Evolutionary conservation across 2,329 filamentous ascomycete genomes (phyloP).

Genomic region (Colletotrichum sp.): DNA sequence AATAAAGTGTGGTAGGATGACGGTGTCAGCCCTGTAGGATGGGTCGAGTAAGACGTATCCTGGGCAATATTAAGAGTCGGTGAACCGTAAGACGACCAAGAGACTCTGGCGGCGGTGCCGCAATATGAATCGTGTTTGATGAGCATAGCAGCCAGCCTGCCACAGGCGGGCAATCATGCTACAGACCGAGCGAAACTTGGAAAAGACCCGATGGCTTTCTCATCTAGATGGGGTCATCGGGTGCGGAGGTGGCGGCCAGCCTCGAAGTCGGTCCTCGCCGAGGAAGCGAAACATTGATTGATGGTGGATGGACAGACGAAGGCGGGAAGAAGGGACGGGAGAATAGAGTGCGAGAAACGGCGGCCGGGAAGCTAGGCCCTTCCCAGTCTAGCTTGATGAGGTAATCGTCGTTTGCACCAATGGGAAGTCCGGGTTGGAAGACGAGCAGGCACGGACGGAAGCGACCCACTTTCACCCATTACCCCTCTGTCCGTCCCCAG

Average conservation of each 20-base stretch:
- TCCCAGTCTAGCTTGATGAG: background rate
- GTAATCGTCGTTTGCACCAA: background rate
- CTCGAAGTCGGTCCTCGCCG: background rate
- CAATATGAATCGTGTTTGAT: background rate
- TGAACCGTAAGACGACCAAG: background rate
- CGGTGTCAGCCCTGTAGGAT: constrained; percentile 8
- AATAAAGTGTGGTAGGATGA: background rate
- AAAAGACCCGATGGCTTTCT: background rate
- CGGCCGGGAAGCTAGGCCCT: background rate
- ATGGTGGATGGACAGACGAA: background rate
- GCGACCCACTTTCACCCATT: background rate
- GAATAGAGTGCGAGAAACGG: background rate
- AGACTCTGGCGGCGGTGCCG: background rate
- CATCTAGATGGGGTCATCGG: background rate
- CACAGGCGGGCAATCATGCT: background rate
- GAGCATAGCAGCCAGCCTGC: background rate
- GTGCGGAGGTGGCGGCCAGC: background rate
- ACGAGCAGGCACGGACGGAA: background rate
- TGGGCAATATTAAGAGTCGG: background rate
- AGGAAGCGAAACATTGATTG: background rate
- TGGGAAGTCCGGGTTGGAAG: background rate
- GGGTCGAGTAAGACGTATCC: constrained; percentile 5
- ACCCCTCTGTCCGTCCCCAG: constrained; percentile 7
- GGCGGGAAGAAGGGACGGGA: background rate
- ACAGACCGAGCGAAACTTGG: background rate